Base-by-base conservation (phyloP, 495 filamentous ascomycete genomes). In the Neurospora discreta region DNA sequence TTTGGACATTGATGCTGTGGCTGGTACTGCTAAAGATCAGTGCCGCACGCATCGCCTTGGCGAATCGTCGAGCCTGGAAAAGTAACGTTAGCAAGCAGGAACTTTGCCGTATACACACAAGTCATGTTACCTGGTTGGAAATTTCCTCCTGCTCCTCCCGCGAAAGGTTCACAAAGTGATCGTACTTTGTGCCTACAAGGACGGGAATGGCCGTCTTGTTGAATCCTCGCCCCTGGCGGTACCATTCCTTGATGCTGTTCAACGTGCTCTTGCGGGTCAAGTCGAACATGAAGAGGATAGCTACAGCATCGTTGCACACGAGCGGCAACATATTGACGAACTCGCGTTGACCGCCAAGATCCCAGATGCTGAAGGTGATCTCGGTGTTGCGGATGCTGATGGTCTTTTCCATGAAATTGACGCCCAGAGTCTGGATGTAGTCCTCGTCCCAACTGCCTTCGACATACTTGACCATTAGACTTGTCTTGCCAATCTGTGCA, bases 391-490 rank as follows among this genome's bases (percentile, higher is more conserved):
- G 93, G 80, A 99, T 99, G 71, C 92, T 95, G 79, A 99, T 98
- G 13, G 95, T 99, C 84, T 99, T 99, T 81, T 99, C 95, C 95
- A 99, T 99, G 84, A 99, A 99, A 79, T 99, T 99, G 81, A 99
- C 95, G 72, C 95, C 95, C 68, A 99, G 83, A 36, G 95, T 99
- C 83, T 99, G 95, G 77, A 99, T 99, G 81, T 99, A 99, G 82
- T 99, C 95, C 82, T 99, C 95, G 81, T 99, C 95, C 92, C 96
- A 99, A 81, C 93, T 97, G 33, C 95, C 95, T 82, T 99, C 95
- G 43, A 99, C 95, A 76, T 99, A 99, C 82, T 99, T 99, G 69
- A 99, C 95, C 95, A 99, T 99, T 79, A 99, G 80, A 75, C 94
- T 97, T 5, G 95, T 99, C 86, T 99, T 99, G 72, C 95, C 95